phyloP scores from a whole-genome alignment of 768 basidiomycete species.

The Lentinula guzmanii region DNA sequence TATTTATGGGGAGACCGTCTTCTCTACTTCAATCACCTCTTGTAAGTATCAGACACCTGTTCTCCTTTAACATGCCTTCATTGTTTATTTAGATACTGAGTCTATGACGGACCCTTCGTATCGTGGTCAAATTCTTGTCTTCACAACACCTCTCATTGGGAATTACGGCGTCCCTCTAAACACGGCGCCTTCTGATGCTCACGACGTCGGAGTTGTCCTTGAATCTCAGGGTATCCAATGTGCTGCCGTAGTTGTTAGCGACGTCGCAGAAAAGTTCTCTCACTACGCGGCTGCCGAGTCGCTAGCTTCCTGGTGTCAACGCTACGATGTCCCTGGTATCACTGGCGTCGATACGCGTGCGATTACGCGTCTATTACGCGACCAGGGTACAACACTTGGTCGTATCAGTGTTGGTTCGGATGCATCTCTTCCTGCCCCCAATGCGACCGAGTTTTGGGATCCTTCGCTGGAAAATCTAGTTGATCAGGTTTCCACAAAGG shows the following conservation, averaged over 20 bases:
- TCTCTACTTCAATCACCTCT: constrained; percentile 97
- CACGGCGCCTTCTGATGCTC: constrained; percentile 58
- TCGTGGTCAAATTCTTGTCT: constrained; percentile 95
- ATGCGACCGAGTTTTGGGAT: constrained; percentile 81
- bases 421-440: constrained; percentile 51
- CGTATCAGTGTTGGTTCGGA: constrained; percentile 82
- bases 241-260: constrained; percentile 86
- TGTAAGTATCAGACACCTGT: constrained; percentile 46
- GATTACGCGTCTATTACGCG: constrained; percentile 87
- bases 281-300: constrained; percentile 94
- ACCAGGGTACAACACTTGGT: constrained; percentile 96
- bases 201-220: constrained; percentile 81
- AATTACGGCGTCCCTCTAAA: constrained; percentile 96
- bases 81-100: constrained; percentile 74
- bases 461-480: constrained; percentile 90
- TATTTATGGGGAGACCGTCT: constrained; percentile 95
- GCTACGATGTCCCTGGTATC: constrained; percentile 85
- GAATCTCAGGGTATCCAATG: constrained; percentile 91
- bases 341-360: constrained; percentile 98
- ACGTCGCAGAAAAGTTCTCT: constrained; percentile 92
- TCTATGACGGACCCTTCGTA: constrained; percentile 99
- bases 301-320: constrained; percentile 87
- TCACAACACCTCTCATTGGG: constrained; percentile 96
- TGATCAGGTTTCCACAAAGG: constrained; percentile 84
- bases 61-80: constrained; percentile 4